These are phyloP conservation scores for Trypanosoma platydactyli DNA, from an alignment of 208 protist genomes.

Conservation along the genomic window DNA sequence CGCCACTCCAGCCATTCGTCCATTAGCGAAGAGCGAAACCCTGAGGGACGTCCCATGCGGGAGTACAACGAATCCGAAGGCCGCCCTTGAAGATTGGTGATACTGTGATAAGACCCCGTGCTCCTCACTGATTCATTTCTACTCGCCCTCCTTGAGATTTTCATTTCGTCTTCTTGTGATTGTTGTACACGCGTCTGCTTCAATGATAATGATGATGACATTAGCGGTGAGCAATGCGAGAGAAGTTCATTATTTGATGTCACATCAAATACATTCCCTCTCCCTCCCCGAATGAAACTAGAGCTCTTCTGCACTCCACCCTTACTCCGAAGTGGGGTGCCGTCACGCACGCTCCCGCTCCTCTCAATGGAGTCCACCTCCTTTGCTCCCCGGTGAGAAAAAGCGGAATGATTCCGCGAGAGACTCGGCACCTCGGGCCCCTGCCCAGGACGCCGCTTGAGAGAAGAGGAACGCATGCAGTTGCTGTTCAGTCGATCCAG, in stretches of 20 bases:
- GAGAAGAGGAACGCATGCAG: conserved; percentile 21
- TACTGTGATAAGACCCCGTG: not conserved
- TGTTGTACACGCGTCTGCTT: no score
- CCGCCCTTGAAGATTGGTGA: conserved; percentile 32
- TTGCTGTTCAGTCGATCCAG: conserved; percentile 10
- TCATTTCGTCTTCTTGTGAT: no score
- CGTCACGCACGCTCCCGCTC: not conserved
- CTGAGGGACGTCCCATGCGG: conserved; percentile 32
- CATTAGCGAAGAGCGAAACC: conserved; percentile 46
- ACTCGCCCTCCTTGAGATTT: not conserved
- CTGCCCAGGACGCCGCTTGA: conserved; percentile 11
- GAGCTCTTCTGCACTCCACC: not conserved
- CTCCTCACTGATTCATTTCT: not conserved
- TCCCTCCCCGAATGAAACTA: not conserved
- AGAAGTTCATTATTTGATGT: not conserved
- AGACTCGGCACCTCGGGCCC: conserved; percentile 9
- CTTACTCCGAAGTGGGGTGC: conserved; percentile 4
- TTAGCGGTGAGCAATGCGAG: not conserved
- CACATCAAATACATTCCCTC: not conserved
- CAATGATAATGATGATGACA: no score
- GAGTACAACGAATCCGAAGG: conserved; percentile 40
- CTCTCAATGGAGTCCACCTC: not conserved
- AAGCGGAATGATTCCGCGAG: not conserved
- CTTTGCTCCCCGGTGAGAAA: not conserved
- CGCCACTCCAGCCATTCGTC: conserved; percentile 79